Base-by-base conservation (phyloP, 225 moss, liverwort and hornwort genomes). In the Antitrichia curtipendula region DNA sequence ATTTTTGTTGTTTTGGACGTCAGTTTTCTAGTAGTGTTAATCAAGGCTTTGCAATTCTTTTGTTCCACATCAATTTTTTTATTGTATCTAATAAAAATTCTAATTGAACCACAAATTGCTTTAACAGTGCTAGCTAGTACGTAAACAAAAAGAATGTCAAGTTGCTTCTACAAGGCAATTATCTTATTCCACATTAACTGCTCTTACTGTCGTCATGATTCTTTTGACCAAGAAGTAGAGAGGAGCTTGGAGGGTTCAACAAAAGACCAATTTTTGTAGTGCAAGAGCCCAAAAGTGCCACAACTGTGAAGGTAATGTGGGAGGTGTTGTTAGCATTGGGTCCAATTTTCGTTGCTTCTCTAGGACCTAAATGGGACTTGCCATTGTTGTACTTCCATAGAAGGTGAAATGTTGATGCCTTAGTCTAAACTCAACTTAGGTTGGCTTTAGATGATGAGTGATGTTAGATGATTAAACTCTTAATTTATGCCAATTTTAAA, bases 71-170 rank as follows among this genome's bases (percentile, higher is more conserved):
- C 34, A 34, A 63, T 63, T 16, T 63, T 63, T 63, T 4, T 17
- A 1, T 5, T 17, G 3, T 18, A 36, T n/a, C 0, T 20, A 0
- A 6, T 20, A 0, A 6, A 65, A 36, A n/a, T n/a, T n/a, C 1
- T 21, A 0, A 66, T 66, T 4, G 1, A 66, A n/a, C 2, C 2
- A 0, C 12, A n/a, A 1, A n/a, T 2, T n/a, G 4, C n/a, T 66
- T 66, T 0, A 66, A 0, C 0, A n/a, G 1, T 2, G 0, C 4
- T 0, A 36, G 2, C 2, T 65, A 65, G 36, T 21, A 65, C 0
- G 6, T n/a, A 36, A 22, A n/a, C 12, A 2, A 11, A 21, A 3
- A n/a, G 7, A 66, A n/a, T 6, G 6, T 6, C 66, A n/a, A 21
- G 6, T 66, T 66, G 12, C n/a, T 65, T 65, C n/a, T 11, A 20